Conservation (phyloP, 1,284 basidiomycete genomes). For the Fistulinella cinereoalba region DNA sequence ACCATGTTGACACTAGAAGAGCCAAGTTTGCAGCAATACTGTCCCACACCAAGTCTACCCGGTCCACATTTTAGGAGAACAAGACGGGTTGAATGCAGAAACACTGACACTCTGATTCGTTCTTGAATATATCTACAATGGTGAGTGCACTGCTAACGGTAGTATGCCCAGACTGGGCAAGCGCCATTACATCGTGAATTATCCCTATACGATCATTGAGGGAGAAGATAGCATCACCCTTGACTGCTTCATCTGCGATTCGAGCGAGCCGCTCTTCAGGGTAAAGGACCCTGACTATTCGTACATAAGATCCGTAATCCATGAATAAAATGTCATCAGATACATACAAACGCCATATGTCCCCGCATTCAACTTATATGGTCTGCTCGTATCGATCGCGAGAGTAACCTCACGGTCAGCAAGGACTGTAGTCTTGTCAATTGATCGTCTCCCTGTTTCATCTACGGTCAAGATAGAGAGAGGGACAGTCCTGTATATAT, state of each 20-base stretch:
- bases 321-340: neutral
- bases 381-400: conserved; percentile 64
- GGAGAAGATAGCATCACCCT: conserved; percentile 63
- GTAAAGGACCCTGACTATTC: conserved; percentile 84
- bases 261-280: conserved; percentile 75
- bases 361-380: conserved; percentile 87
- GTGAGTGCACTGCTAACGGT: conserved; percentile 77
- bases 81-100: conserved; percentile 39
- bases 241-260: conserved; percentile 79
- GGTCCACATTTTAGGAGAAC: conserved; percentile 73
- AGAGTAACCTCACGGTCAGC: conserved; percentile 69
- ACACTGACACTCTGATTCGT: conserved; percentile 57
- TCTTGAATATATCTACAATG: conserved; percentile 64
- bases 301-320: conserved; percentile 1
- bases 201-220: conserved; percentile 68
- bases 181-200: conserved; percentile 76
- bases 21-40: too few species aligned
- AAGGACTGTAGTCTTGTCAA: conserved; percentile 70
- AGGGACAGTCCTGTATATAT: conserved; percentile 65
- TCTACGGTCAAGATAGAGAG: conserved; percentile 72
- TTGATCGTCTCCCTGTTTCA: conserved; percentile 51
- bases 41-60: too few species aligned
- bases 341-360: conserved; percentile 86
- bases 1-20: conserved; percentile 74
- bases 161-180: conserved; percentile 78